phyloP scores from a whole-genome alignment of 108 stramenopile genomes.

The Skeletonema tropicum region DNA sequence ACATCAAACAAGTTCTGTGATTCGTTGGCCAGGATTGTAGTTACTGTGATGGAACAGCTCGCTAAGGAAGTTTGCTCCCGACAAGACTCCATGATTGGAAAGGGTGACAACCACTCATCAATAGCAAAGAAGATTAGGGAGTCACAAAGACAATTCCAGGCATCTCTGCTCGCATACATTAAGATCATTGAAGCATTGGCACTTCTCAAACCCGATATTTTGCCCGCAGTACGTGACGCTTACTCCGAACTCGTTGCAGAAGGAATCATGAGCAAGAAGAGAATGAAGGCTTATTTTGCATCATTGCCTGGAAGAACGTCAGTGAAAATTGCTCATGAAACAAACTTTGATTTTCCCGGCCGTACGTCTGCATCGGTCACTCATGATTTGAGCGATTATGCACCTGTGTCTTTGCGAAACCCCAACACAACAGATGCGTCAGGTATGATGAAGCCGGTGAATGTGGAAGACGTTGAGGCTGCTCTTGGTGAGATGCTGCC shows the following conservation, averaged over 20 bases:
- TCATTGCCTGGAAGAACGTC: constrained; percentile 79
- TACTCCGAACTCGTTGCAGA: constrained; percentile 87
- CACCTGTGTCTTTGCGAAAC: constrained; percentile 42
- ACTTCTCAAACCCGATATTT: constrained; percentile 80
- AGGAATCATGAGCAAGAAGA: constrained; percentile 88
- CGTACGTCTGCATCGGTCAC: constrained; percentile 49
- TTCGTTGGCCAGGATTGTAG: constrained; percentile 80
- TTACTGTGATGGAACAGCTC: constrained; percentile 87
- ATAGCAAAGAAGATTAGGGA: constrained; percentile 88
- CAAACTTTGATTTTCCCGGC: constrained; percentile 37
- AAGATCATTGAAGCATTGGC: constrained; percentile 85
- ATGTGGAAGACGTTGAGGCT: constrained; percentile 75
- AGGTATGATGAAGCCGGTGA: constrained; percentile 62
- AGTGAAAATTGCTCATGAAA: constrained; percentile 56
- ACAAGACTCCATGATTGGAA: constrained; percentile 69
- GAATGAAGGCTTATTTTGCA: constrained; percentile 89
- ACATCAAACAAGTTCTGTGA: constrained; percentile 76
- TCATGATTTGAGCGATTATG: constrained; percentile 79
- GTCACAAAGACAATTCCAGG: constrained; percentile 85
- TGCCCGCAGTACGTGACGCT: constrained; percentile 83
- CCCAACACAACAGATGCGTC: constrained; percentile 33
- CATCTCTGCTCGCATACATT: constrained; percentile 82
- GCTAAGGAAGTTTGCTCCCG: constrained; percentile 66
- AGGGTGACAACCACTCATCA: constrained; percentile 77
- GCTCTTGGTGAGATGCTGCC: constrained; percentile 81